Conservation (phyloP, 306 rosid genomes). For the Sphenostylis stenocarpa region DNA sequence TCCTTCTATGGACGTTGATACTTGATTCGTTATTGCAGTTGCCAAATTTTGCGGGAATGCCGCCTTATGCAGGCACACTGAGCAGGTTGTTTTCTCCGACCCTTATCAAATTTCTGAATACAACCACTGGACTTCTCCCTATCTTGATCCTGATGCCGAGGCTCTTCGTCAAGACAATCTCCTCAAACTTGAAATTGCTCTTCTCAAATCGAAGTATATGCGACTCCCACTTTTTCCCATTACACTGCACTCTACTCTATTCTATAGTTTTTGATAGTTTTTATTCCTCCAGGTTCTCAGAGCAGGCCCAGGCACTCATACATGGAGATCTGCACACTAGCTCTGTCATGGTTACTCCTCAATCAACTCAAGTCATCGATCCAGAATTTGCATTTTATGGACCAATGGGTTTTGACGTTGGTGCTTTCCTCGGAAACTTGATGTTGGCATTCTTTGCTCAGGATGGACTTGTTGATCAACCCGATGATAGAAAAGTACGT, state of each 20-base stretch:
- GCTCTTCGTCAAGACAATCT: constrained; percentile 64
- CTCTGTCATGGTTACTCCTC: constrained; percentile 72
- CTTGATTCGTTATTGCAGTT: constrained; percentile 43
- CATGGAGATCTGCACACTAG: constrained; percentile 86
- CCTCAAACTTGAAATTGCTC: constrained; percentile 69
- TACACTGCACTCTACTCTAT: too few species aligned
- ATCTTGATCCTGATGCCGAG: constrained; percentile 73
- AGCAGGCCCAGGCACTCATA: constrained; percentile 71
- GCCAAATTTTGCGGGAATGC: constrained; percentile 78
- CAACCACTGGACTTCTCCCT: constrained; percentile 66
- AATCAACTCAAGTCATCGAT: constrained; percentile 79
- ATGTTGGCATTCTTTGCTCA: constrained; percentile 77
- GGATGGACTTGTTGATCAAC: constrained; percentile 65
- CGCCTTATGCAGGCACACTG: constrained; percentile 77
- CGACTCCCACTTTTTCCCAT: neutral
- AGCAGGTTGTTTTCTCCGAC: constrained; percentile 82
- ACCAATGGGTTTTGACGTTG: constrained; percentile 82
- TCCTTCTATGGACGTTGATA: too few species aligned
- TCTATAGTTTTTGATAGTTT: neutral
- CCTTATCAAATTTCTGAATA: constrained; percentile 67
- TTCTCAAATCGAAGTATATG: constrained; percentile 61
- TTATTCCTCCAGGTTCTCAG: constrained; percentile 54
- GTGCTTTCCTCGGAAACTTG: constrained; percentile 79
- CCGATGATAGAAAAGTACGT: constrained; percentile 60
- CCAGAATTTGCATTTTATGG: constrained; percentile 85